phyloP scores from a whole-genome alignment of 352 stramenopile species.

The Phytophthora sp. region DNA sequence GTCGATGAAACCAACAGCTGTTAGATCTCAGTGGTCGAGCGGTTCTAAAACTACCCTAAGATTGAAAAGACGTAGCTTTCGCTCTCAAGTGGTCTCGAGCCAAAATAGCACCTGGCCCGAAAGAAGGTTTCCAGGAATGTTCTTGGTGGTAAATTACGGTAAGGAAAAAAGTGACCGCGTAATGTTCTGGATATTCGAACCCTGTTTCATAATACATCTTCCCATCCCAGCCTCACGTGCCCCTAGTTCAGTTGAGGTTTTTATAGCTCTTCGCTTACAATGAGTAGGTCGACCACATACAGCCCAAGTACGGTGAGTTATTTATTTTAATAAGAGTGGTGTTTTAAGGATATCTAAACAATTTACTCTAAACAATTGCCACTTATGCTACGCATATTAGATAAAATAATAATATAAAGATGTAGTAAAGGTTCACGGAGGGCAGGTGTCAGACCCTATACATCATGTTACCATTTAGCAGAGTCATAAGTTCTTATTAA shows the following conservation, averaged over 20 bases:
- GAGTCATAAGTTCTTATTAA: background rate
- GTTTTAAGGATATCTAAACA: too few relatives aligned
- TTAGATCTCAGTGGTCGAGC: too few relatives aligned
- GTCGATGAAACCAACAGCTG: too few relatives aligned
- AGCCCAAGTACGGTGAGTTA: too few relatives aligned
- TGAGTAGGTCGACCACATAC: too few relatives aligned
- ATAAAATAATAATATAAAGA: background rate
- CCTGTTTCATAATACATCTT: too few relatives aligned
- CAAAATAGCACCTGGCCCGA: background rate
- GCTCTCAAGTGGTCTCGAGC: slow-evolving; percentile 3
- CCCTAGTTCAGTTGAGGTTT: too few relatives aligned
- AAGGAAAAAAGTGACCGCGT: slow-evolving; percentile 1
- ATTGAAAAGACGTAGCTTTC: slow-evolving; percentile 1
- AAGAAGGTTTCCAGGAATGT: slow-evolving; percentile 9
- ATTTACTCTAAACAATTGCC: too few relatives aligned
- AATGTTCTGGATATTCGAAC: slow-evolving; percentile 10
- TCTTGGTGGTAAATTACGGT: slow-evolving; percentile 7
- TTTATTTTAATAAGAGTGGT: too few relatives aligned
- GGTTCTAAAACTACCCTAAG: background rate
- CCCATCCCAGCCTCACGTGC: too few relatives aligned
- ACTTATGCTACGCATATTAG: background rate
- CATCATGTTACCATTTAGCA: background rate
- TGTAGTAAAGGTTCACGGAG: background rate
- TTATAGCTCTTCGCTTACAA: too few relatives aligned
- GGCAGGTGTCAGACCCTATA: background rate